These are phyloP conservation scores for Chrysanthemum seticuspe DNA, from an alignment of 129 eudicot species.

Conservation along the genomic window DNA sequence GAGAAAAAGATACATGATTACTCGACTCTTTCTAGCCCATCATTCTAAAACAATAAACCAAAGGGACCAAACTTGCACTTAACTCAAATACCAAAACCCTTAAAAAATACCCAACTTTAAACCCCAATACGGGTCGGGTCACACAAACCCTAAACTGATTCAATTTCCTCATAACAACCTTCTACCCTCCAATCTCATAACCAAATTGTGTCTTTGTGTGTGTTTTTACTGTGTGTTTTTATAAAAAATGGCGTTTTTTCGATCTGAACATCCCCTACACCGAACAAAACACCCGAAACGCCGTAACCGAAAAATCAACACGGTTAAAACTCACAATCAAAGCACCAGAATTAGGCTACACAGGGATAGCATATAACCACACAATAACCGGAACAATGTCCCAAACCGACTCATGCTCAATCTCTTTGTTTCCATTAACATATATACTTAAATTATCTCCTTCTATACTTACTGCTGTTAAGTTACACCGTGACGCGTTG, in stretches of 20 bases:
- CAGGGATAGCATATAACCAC: constrained; percentile 81
- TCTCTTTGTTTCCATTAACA: constrained; percentile 48
- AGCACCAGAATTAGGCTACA: constrained; percentile 79
- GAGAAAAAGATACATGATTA: too few relatives aligned
- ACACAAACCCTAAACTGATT: too few relatives aligned
- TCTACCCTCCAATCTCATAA: constrained; percentile 28
- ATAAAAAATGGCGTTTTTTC: constrained; percentile 65
- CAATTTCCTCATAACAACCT: neutral
- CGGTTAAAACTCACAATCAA: constrained; percentile 70
- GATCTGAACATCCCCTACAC: constrained; percentile 82
- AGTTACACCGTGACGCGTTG: constrained; percentile 60
- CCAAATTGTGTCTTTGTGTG: neutral
- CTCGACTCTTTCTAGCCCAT: too few relatives aligned
- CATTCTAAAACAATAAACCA: too few relatives aligned
- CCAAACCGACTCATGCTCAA: constrained; percentile 63
- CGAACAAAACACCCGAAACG: constrained; percentile 47
- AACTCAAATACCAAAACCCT: too few relatives aligned
- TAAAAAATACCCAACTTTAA: too few relatives aligned
- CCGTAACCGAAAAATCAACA: constrained; percentile 37
- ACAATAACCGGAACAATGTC: constrained; percentile 75
- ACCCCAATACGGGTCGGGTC: too few relatives aligned
- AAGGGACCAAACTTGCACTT: too few relatives aligned
- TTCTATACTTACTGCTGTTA: constrained; percentile 50
- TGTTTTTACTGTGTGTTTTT: neutral
- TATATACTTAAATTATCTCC: constrained; percentile 52